Evolutionary conservation across 148 eudicot species (phyloP).

Genomic region (Amaranthus palmeri): DNA sequence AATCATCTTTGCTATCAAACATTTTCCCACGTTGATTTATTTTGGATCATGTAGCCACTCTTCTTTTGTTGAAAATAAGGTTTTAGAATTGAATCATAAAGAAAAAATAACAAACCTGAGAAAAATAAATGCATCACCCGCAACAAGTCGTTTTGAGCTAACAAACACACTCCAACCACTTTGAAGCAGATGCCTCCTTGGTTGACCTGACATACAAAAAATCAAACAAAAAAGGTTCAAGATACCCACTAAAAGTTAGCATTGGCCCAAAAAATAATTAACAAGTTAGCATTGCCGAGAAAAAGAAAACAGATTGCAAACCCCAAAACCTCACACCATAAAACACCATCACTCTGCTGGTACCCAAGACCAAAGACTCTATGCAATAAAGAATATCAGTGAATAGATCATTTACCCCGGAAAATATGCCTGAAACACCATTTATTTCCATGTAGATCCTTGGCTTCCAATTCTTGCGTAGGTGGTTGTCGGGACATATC

Average conservation of each 20-base stretch:
- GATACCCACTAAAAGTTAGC: not conserved
- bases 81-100: no score
- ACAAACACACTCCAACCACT: conserved; percentile 99
- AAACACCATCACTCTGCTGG: not conserved
- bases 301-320: no score
- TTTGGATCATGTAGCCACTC: no score
- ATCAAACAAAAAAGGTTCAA: not conserved
- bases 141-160: conserved; percentile 96
- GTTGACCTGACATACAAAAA: conserved; percentile 63
- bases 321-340: no score
- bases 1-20: no score
- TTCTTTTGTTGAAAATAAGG: no score
- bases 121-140: conserved; percentile 98
- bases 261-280: not conserved
- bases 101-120: conserved; percentile 54
- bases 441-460: conserved; percentile 71
- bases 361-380: not conserved
- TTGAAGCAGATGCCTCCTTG: conserved; percentile 93
- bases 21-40: no score
- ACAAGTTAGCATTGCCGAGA: conserved; percentile 4
- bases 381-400: not conserved
- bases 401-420: conserved; percentile 48
- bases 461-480: conserved; percentile 83
- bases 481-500: conserved; percentile 98
- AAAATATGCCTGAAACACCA: conserved; percentile 98